Evolutionary conservation across 1,284 basidiomycete genomes (phyloP).

Genomic region (Mycena citricolor): DNA sequence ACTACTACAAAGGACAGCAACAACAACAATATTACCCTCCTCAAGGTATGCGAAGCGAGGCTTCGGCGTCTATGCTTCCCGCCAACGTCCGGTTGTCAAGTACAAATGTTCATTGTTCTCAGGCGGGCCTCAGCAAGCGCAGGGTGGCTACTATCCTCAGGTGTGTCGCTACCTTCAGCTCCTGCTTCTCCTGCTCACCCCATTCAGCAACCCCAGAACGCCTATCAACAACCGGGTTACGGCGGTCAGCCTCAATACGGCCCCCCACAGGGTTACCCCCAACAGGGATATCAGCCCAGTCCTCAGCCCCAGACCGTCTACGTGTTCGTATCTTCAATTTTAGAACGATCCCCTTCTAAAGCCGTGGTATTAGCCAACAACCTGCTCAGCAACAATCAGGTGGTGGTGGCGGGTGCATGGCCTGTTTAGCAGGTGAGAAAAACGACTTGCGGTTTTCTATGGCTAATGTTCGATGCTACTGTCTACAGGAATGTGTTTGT

Average conservation of each 20-base stretch:
- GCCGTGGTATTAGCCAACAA: constrained; percentile 59
- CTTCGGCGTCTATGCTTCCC: no score
- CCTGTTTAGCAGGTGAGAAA: constrained; percentile 61
- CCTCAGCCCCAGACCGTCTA: constrained; percentile 73
- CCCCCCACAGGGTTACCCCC: constrained; percentile 39
- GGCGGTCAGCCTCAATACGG: constrained; percentile 34
- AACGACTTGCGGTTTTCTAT: neutral
- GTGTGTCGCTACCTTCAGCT: constrained; percentile 26
- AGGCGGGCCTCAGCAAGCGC: constrained; percentile 56
- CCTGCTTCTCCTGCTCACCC: neutral
- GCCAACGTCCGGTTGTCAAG: constrained; percentile 29
- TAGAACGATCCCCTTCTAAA: no score
- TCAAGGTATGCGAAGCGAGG: constrained; percentile 43
- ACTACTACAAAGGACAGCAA: constrained; percentile 64
- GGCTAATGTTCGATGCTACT: neutral
- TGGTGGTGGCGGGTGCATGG: constrained; percentile 52
- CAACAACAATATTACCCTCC: constrained; percentile 66
- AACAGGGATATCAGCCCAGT: constrained; percentile 64
- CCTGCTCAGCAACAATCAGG: constrained; percentile 43
- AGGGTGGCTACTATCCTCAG: constrained; percentile 77
- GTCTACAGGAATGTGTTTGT: constrained; percentile 64
- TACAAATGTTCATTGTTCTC: constrained; percentile 29
- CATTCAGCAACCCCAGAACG: constrained; percentile 60
- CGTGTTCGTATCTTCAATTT: no score
- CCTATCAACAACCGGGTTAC: constrained; percentile 53